Conservation (phyloP, 148 eudicot species). For the Rhododendron henanense region DNA sequence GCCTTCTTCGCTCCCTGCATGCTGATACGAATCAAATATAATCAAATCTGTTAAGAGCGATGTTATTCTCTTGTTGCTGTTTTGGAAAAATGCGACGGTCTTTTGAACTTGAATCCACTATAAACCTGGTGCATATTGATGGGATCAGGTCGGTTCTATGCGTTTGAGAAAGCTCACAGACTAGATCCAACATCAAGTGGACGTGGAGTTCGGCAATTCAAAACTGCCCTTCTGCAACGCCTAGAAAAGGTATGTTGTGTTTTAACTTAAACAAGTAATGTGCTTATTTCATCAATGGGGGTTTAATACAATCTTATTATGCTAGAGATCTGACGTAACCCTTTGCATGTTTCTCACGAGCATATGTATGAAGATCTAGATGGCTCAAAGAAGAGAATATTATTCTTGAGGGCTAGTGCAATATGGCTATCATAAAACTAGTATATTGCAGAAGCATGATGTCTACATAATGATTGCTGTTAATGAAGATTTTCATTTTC, state of each 20-base stretch:
- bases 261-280: constrained; percentile 6
- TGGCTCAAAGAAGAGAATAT: not conserved
- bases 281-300: not conserved
- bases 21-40: not conserved
- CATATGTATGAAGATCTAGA: not conserved
- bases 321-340: not conserved
- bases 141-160: constrained; percentile 63
- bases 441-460: not conserved
- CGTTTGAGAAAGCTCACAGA: constrained; percentile 65
- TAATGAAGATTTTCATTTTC: not conserved
- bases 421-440: not conserved
- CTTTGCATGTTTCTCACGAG: not conserved
- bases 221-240: constrained; percentile 69
- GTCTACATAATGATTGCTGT: not conserved
- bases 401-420: not conserved
- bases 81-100: not conserved
- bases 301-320: not conserved
- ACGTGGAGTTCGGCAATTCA: constrained; percentile 73
- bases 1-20: not conserved
- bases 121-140: not conserved
- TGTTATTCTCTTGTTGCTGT: not conserved
- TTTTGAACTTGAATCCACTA: not conserved
- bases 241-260: constrained; percentile 44
- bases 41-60: not conserved
- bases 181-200: constrained; percentile 77